Base-by-base conservation (phyloP, 495 filamentous ascomycete species). In the Hypomontagnella submonticulosa region DNA sequence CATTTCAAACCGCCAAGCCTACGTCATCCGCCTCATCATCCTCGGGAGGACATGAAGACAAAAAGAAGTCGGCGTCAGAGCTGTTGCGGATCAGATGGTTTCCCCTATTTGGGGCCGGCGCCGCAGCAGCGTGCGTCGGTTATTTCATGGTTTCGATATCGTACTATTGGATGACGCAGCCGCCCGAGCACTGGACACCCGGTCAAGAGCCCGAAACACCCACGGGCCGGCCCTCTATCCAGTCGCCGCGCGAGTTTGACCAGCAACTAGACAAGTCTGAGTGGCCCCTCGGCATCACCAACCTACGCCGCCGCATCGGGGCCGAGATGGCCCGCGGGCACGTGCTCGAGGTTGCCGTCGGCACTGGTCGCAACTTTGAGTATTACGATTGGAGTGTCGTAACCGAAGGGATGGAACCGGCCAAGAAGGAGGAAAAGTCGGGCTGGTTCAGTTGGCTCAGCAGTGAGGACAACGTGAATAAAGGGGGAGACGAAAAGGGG, bases 341-440 rank as follows among this genome's bases (percentile, higher is more conserved):
- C 74, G 93, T 97, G 4, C 81, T 97, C 15, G 96, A 99, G 74
- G 88, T 93, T 10, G 90, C 90, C 49, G 90, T 90, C 38, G 96
- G 95, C 16, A 96, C 96, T n/a, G 95, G 96, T 0, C 80, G 94
- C 38, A 99, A 97, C 71, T 71, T 90, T 30, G 79, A 83, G 18
- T 97, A 87, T 76, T 98, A 96, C 74, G 75, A 78, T 63, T 84
- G 80, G 79, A 71, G 69, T 51, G 71, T 63, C 27, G 50, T 80
- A 0, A 66, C 63, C 1, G 61, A 60, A n/a, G 66, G 64, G 15
- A 52, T 68, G 0, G 51, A 40, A 3, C 33, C 63, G 1, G 27
- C 69, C 4, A 43, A 51, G 53, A 59, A 63, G 46, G 62, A 63
- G 32, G 53, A 58, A 40, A 44, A 63, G 36, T 13, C 46, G 4